A percentile compares a stretch with the other conserved stretches of the same genome.
phyloP scores from a whole-genome alignment of 2,329 filamentous ascomycete genomes.

The Fusarium sp. region DNA sequence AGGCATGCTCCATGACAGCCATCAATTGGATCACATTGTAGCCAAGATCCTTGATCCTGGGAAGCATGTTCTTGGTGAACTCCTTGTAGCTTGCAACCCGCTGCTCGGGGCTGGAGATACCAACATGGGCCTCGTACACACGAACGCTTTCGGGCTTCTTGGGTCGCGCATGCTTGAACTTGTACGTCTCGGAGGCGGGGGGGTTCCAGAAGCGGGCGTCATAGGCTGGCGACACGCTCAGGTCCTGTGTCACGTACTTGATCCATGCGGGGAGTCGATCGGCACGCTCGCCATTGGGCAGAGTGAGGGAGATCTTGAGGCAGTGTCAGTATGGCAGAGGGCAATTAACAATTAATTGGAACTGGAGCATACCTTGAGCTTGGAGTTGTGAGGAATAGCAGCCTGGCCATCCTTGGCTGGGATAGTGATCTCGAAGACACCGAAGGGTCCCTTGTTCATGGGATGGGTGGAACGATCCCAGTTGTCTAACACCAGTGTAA shows the following conservation, averaged over 20 bases:
- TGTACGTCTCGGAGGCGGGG: conserved; percentile 78
- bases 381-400: conserved; percentile 91
- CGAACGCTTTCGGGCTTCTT: conserved; percentile 87
- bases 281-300: conserved; percentile 81
- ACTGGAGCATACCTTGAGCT: conserved; percentile 79
- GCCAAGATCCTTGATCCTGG: conserved; percentile 87
- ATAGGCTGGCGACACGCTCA: conserved; percentile 89
- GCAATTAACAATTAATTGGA: background rate
- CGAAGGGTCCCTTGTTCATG: conserved; percentile 88
- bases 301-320: conserved; percentile 81
- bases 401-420: conserved; percentile 79
- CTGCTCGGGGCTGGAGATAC: conserved; percentile 92
- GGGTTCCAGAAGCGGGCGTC: conserved; percentile 99
- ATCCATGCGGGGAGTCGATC: conserved; percentile 97
- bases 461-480: conserved; percentile 87
- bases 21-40: conserved; percentile 99
- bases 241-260: conserved; percentile 94
- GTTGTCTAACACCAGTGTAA: conserved; percentile 68
- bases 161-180: conserved; percentile 85
- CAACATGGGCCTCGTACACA: conserved; percentile 98
- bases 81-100: conserved; percentile 96
- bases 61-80: conserved; percentile 92
- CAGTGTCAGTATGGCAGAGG: background rate
- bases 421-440: conserved; percentile 86
- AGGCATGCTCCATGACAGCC: conserved; percentile 99